These are phyloP conservation scores for Coniochaeta sp. DNA, from an alignment of 2,329 filamentous ascomycete species.

Conservation along the genomic window DNA sequence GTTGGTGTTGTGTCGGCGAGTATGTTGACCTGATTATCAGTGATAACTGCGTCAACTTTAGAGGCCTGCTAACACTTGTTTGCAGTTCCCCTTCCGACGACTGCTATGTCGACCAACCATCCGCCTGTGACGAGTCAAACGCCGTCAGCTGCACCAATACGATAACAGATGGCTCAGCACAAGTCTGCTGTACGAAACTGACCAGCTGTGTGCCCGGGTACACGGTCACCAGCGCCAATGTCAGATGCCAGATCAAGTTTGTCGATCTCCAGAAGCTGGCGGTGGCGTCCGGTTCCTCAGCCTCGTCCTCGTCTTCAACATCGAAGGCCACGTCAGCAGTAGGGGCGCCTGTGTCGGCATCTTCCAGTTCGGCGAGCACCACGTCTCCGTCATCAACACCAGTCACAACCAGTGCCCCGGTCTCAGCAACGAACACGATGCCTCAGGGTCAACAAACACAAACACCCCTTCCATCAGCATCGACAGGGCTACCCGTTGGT, in stretches of 20 bases:
- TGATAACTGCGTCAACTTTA: no score
- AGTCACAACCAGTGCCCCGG: not conserved
- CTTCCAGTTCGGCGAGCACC: not conserved
- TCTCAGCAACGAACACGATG: not conserved
- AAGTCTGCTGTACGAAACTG: not conserved
- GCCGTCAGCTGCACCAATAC: not conserved
- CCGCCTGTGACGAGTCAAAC: not conserved
- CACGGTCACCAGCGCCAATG: not conserved
- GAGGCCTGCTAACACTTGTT: no score
- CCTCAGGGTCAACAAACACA: not conserved
- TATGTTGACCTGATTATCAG: not conserved
- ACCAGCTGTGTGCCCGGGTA: not conserved
- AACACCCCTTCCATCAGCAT: not conserved
- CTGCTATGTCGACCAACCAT: not conserved
- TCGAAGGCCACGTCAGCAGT: not conserved
- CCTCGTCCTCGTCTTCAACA: not conserved
- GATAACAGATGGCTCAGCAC: not conserved
- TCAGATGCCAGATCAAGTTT: not conserved
- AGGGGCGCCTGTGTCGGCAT: not conserved
- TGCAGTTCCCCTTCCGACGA: not conserved
- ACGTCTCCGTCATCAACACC: no score
- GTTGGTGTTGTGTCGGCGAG: not conserved
- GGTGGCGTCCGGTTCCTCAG: not conserved
- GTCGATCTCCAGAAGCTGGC: not conserved
- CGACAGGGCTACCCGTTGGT: not conserved